Conservation (phyloP, 208 protist species). For the Vickermania spadyakhi region DNA sequence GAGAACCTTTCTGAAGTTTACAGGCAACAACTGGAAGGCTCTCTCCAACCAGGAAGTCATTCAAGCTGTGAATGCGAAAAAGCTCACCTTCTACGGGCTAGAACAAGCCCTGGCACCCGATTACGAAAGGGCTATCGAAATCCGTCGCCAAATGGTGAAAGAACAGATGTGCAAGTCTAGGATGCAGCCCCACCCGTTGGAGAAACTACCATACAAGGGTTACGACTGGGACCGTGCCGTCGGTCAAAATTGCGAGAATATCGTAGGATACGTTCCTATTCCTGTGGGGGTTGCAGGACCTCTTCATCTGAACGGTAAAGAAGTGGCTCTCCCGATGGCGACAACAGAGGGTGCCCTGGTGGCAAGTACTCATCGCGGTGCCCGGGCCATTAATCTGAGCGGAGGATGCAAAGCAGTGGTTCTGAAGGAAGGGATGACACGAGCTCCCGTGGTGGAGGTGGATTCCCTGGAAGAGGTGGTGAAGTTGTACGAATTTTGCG, state of each 20-base stretch:
- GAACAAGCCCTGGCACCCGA: conserved; percentile 80
- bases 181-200: conserved; percentile 25
- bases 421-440: conserved; percentile 95
- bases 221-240: conserved; percentile 88
- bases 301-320: conserved; percentile 88
- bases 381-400: conserved; percentile 88
- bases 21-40: conserved; percentile 32
- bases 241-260: conserved; percentile 95
- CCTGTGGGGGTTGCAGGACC: conserved; percentile 94
- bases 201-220: conserved; percentile 76
- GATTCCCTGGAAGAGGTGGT: conserved; percentile 61
- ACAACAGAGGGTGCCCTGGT: conserved; percentile 98
- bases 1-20: conserved; percentile 7
- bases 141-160: conserved; percentile 77
- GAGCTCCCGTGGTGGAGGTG: conserved; percentile 92
- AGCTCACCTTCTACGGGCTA: conserved; percentile 78
- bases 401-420: conserved; percentile 87
- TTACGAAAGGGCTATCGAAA: conserved; percentile 78
- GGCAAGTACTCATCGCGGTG: conserved; percentile 94
- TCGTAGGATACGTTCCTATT: conserved; percentile 95
- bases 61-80: conserved; percentile 52
- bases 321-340: conserved; percentile 92
- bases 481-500: conserved; percentile 86
- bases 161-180: conserved; percentile 22
- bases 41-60: conserved; percentile 67